Conservation (phyloP, 306 rosid species). For the Cucurbita pepo region DNA sequence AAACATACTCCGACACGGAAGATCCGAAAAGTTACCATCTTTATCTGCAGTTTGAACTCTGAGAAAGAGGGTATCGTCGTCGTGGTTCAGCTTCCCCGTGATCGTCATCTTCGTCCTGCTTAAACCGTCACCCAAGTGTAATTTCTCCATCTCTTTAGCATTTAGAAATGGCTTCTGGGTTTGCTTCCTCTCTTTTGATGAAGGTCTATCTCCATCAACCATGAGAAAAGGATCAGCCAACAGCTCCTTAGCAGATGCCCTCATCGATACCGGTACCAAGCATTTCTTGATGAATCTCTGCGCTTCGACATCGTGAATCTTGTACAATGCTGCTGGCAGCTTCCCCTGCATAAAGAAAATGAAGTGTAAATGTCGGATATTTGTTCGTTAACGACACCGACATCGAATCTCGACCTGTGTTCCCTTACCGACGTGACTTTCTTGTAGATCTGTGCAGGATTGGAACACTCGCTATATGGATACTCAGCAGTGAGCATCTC, state of each 20-base stretch:
- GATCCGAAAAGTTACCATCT: slow-evolving; percentile 34
- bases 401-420: neutral
- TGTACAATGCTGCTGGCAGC: slow-evolving; percentile 54
- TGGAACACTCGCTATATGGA: slow-evolving; percentile 66
- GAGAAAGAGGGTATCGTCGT: slow-evolving; percentile 56
- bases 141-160: slow-evolving; percentile 41
- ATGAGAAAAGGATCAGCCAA: slow-evolving; percentile 55
- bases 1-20: neutral
- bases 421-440: slow-evolving; percentile 75
- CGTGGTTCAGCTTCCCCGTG: slow-evolving; percentile 74
- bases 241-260: slow-evolving; percentile 58
- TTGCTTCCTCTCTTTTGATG: slow-evolving; percentile 14
- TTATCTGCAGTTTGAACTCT: slow-evolving; percentile 57
- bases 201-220: slow-evolving; percentile 21
- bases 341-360: slow-evolving; percentile 49
- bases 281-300: slow-evolving; percentile 53
- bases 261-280: slow-evolving; percentile 38
- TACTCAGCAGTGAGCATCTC: slow-evolving; percentile 80
- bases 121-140: slow-evolving; percentile 19
- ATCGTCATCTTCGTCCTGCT: slow-evolving; percentile 58
- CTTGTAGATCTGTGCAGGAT: slow-evolving; percentile 91
- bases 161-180: slow-evolving; percentile 53
- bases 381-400: neutral
- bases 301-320: slow-evolving; percentile 53
- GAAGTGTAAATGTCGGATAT: neutral